phyloP scores from a whole-genome alignment of 2,329 filamentous ascomycete genomes.

The Diaporthe citrichinensis region DNA sequence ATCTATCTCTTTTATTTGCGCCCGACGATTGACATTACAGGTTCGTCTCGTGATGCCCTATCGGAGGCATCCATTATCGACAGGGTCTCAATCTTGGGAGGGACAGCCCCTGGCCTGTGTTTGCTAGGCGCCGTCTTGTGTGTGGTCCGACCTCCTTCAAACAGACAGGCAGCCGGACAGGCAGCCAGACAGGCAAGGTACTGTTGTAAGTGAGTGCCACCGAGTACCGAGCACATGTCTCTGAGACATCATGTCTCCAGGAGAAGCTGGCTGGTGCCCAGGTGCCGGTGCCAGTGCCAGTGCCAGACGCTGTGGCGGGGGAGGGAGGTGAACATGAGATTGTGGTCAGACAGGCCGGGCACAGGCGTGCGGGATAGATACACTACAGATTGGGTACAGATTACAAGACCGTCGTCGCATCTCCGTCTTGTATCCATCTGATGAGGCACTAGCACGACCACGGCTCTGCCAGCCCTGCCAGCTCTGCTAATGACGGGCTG shows the following conservation, averaged over 20 bases:
- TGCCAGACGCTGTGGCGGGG: conserved; percentile 10
- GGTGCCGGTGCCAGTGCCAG: background rate
- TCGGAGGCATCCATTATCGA: conserved; percentile 13
- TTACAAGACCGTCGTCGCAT: conserved; percentile 6
- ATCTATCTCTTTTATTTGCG: background rate
- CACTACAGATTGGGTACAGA: conserved; percentile 1
- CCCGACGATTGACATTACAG: conserved; percentile 13
- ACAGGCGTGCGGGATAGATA: conserved; percentile 7
- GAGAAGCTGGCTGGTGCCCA: conserved; percentile 15
- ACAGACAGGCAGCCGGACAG: background rate
- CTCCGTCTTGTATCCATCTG: conserved; percentile 2
- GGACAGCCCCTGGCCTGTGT: background rate
- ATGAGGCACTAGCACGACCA: conserved; percentile 9
- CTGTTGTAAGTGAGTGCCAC: too few species aligned
- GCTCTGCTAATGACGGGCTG: background rate
- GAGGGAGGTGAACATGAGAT: conserved; percentile 22
- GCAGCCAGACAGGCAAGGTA: background rate
- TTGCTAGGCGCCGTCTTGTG: conserved; percentile 17
- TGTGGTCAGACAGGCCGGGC: conserved; percentile 34
- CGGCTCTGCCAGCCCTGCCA: background rate
- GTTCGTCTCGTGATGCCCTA: conserved; percentile 24
- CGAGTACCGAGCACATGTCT: conserved; percentile 18
- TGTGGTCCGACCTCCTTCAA: background rate
- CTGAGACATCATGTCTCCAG: conserved; percentile 23
- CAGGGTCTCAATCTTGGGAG: background rate